Base-by-base conservation (phyloP, 371 early-diverging fungal species). In the Mycotypha africana region DNA sequence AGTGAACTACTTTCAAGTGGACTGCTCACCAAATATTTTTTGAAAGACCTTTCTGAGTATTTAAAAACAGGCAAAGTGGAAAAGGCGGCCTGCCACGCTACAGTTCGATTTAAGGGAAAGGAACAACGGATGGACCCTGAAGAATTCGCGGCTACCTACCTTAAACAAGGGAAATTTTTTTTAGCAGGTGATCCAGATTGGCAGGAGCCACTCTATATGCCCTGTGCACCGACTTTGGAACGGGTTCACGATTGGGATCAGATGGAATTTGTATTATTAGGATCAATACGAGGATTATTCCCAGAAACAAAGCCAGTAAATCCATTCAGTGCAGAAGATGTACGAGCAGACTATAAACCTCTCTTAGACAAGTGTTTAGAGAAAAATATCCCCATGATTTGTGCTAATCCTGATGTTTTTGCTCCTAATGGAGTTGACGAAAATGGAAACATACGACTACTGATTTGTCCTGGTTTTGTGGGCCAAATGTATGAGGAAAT, bases 331-430 rank as follows among this genome's bases (percentile, higher is more conserved):
- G 60, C 56, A 38, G 26, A 53, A 7, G 45, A 41, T 8, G 65
- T 73, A 1, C 47, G 37, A 15, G 35, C 50, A 0, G 60, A 73
- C 38, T 73, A 68, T 41, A 38, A 34, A 3, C 50, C 62, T 11
- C 40, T 65, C 7, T 38, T 73, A 5, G 45, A 59, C 0, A 49
- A 34, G 9, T 63, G 67, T 24, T 22, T 56, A n/a, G 25, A 33
- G 23, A 50, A 47, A 14, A 20, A 54, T 3, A 31, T 64, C 12
- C 68, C 68, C 11, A 54, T 73, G 2, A 50, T 73, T 9, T 66
- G 69, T 42, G 69, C 69, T 5, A 73, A 73, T 46, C 73, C 73
- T 7, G 73, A 73, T 31, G 60, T 73, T 15, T 55, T 56, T 46
- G 68, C 73, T 1, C 73, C 73, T 2, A 61, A 73, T 46, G 73